Base-by-base conservation (phyloP, 2,329 filamentous ascomycete species). In the Niveomyces coronatus region DNA sequence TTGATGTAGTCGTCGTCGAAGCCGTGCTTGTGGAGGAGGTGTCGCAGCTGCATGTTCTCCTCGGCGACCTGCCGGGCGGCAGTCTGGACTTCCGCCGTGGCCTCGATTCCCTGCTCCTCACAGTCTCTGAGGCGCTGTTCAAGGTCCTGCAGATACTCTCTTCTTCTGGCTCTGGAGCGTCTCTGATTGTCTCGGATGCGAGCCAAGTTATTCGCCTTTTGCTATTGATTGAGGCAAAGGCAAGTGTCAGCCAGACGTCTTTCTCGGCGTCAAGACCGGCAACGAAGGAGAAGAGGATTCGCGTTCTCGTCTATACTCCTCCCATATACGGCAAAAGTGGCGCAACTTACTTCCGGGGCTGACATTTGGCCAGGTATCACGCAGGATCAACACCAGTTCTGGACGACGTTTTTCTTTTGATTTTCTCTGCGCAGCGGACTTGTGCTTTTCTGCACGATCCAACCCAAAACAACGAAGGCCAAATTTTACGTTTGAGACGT, bases 131-230 rank as follows among this genome's bases (percentile, higher is more conserved):
- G 60, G 40, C 72, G 75, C 32, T 64, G 57, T 54, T 84, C 78
- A 15, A 84, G 65, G 33, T 79, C 78, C 44, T 76, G 66, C 27
- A 85, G 61, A 52, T 87, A 85, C 51, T 85, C 80, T 62, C 82
- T 84, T 45, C 78, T 71, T 24, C 82, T 71, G 31, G 80, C 80
- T 37, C 83, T 76, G n/a, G 79, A 85, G 44, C 82, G 76, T 40
- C 82, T 70, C 54, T 87, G 83, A 50, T 87, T 88, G 50, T 87
- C 79, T 46, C 82, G 73, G 47, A 86, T 79, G 41, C 82, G 77
- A 44, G 58, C 59, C 48, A 63, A 51, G 41, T 63, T 63, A n/a
- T n/a, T n/a, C 44, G 57, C 57, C 44, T 56, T 59, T 46, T 61
- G 57, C 58, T 61, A 46, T 34, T 9, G 6, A 4, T 13, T 8